Conservation (phyloP, 176 grass and related monocot species). For the Calamus simplicifolius region DNA sequence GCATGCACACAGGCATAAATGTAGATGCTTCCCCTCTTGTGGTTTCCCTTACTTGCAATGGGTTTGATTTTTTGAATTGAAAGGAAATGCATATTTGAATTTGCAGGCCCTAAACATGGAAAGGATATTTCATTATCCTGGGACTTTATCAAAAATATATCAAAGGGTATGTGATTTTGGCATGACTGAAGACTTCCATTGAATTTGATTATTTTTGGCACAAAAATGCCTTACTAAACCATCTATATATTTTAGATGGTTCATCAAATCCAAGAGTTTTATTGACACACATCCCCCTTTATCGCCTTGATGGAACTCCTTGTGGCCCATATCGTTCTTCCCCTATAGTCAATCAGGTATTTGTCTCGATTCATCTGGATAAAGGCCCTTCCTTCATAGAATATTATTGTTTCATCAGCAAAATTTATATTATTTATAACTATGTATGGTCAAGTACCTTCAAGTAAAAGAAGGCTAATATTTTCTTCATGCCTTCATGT, state of each 20-base stretch:
- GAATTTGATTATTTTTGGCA: neutral
- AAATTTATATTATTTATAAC: too few species aligned
- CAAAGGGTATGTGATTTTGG: conserved; percentile 41
- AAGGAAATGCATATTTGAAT: conserved; percentile 15
- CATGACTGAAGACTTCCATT: neutral
- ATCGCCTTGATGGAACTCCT: conserved; percentile 60
- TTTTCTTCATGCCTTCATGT: too few species aligned
- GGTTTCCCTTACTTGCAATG: too few species aligned
- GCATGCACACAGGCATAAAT: too few species aligned
- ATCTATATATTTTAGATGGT: conserved; percentile 38
- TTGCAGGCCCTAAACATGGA: conserved; percentile 52
- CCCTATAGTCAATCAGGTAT: conserved; percentile 88
- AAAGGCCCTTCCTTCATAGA: conserved; percentile 2
- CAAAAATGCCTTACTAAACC: neutral
- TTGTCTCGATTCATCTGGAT: neutral
- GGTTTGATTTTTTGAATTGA: conserved; percentile 9
- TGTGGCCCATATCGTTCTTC: conserved; percentile 86
- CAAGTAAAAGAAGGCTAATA: too few species aligned
- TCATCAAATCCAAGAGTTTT: conserved; percentile 65
- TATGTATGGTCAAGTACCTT: too few species aligned
- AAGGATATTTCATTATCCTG: conserved; percentile 78
- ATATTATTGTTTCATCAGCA: too few species aligned
- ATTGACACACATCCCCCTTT: conserved; percentile 87
- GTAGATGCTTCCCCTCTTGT: too few species aligned
- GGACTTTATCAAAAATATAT: conserved; percentile 68